These are phyloP conservation scores for Casuarina glauca DNA, from an alignment of 306 rosid genomes.

Conservation along the genomic window DNA sequence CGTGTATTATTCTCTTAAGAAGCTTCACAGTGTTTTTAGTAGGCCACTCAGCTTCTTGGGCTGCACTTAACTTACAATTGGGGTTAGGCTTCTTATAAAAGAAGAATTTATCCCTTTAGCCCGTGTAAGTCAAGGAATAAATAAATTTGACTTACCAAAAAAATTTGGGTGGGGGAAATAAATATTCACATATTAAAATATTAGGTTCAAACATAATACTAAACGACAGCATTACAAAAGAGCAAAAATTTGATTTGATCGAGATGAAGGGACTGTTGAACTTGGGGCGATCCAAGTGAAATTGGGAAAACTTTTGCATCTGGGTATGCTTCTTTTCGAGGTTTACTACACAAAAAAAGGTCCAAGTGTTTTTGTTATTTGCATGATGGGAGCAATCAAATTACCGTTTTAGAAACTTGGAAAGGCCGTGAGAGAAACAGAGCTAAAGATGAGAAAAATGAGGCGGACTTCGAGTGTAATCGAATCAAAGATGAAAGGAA, in stretches of 20 bases:
- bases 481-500: slow-evolving; percentile 45
- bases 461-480: neutral
- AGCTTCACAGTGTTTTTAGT: too few relatives aligned
- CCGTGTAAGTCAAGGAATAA: too few relatives aligned
- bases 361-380: neutral
- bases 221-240: neutral
- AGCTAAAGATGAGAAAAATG: neutral
- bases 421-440: neutral
- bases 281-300: neutral
- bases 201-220: too few relatives aligned
- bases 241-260: neutral
- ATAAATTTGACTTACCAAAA: too few relatives aligned
- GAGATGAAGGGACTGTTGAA: neutral
- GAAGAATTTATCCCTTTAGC: too few relatives aligned
- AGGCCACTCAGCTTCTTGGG: too few relatives aligned
- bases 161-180: too few relatives aligned
- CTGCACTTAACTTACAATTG: too few relatives aligned
- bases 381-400: neutral
- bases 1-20: too few relatives aligned
- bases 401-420: too few relatives aligned
- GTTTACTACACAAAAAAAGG: neutral
- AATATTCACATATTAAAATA: too few relatives aligned
- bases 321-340: neutral
- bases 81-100: too few relatives aligned
- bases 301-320: neutral